Conservation (phyloP, 177 flowering plant genomes). For the Vitis hybrid region DNA sequence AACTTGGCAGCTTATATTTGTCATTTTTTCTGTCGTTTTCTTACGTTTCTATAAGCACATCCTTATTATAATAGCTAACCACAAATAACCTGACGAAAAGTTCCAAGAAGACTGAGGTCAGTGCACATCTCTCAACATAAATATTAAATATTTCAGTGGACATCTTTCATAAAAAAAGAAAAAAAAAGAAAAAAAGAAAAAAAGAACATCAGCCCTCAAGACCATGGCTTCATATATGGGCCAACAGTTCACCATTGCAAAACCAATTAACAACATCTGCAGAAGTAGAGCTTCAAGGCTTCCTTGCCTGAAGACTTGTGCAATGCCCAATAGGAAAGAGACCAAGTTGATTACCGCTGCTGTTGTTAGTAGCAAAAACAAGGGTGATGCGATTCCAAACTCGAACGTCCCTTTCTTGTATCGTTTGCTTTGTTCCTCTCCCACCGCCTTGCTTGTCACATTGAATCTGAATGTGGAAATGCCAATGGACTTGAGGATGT, state of each 20-base stretch:
- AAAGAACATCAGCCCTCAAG: not conserved
- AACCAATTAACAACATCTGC: not conserved
- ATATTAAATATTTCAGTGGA: too few species aligned
- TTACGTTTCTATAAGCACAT: too few species aligned
- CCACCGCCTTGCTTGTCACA: conserved; percentile 30
- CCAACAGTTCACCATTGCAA: conserved; percentile 4
- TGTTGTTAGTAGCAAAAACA: not conserved
- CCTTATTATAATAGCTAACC: too few species aligned
- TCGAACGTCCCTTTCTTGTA: not conserved
- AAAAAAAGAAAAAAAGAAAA: too few species aligned
- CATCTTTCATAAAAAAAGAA: too few species aligned
- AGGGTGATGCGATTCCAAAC: not conserved
- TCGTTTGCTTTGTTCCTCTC: conserved; percentile 11
- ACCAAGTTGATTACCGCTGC: not conserved
- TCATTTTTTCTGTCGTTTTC: too few species aligned
- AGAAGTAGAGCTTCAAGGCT: not conserved
- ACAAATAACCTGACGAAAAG: too few species aligned
- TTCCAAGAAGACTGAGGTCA: too few species aligned
- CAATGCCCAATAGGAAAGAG: not conserved
- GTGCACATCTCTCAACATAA: too few species aligned
- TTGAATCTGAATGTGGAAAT: conserved; percentile 20
- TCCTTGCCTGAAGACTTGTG: not conserved
- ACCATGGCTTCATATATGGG: not conserved
- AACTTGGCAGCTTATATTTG: too few species aligned
- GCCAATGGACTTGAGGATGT: conserved; percentile 15